A percentile compares a stretch with the other conserved stretches of the same genome.
Evolutionary conservation across 495 filamentous ascomycete genomes (phyloP).

Genomic region (Neurospora sp.): DNA sequence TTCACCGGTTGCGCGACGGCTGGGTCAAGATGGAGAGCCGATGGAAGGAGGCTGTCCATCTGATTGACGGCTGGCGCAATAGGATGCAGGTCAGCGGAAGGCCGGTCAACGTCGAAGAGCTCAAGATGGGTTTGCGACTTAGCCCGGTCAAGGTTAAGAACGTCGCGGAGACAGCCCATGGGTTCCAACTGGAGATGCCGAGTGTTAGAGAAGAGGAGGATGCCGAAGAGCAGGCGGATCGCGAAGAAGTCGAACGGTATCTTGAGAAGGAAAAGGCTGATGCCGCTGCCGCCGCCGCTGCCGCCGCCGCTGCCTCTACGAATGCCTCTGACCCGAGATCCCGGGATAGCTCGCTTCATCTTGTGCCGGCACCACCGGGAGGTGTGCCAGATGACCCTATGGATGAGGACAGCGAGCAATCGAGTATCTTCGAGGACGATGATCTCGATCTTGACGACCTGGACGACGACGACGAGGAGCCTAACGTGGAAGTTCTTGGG

Average conservation of each 20-base stretch:
- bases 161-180: constrained; percentile 36
- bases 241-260: neutral
- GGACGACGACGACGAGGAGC: constrained; percentile 38
- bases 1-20: constrained; percentile 64
- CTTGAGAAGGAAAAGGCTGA: neutral
- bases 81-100: constrained; percentile 69
- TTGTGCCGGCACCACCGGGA: constrained; percentile 24
- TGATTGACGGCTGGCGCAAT: constrained; percentile 91
- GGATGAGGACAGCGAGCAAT: constrained; percentile 28
- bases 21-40: constrained; percentile 86
- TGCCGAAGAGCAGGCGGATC: constrained; percentile 17
- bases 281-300: neutral
- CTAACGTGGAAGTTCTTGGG: constrained; percentile 38
- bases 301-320: neutral
- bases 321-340: neutral
- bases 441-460: constrained; percentile 39
- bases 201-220: constrained; percentile 30
- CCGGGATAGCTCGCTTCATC: constrained; percentile 14
- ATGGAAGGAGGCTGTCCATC: constrained; percentile 77
- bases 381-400: constrained; percentile 20
- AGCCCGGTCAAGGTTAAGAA: constrained; percentile 47
- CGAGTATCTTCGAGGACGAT: constrained; percentile 45
- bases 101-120: constrained; percentile 72
- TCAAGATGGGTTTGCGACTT: constrained; percentile 63
- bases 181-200: constrained; percentile 26